phyloP scores from a whole-genome alignment of 2,329 filamentous ascomycete species.

The Dendrostoma leiphaemia region DNA sequence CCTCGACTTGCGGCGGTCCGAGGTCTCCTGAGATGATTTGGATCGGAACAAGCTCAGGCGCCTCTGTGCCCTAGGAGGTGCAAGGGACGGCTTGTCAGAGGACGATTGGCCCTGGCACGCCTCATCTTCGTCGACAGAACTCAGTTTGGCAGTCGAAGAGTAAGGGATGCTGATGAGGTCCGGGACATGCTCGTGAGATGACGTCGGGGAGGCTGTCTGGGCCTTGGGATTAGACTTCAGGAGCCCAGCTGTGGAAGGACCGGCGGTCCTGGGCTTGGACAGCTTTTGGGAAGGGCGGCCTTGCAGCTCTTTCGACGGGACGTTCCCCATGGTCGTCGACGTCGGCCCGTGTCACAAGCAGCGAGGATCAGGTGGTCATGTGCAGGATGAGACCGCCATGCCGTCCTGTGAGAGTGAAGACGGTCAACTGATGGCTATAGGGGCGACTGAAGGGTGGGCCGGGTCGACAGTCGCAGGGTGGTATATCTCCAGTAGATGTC shows the following conservation, averaged over 20 bases:
- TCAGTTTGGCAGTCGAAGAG: constrained; percentile 7
- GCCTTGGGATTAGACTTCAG: constrained; percentile 8
- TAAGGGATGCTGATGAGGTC: constrained; percentile 17
- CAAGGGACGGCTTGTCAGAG: constrained; percentile 10
- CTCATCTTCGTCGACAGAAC: not conserved
- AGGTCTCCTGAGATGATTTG: constrained; percentile 29
- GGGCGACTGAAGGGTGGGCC: constrained; percentile 7
- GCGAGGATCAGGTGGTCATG: constrained; percentile 12
- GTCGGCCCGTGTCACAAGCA: constrained; percentile 5
- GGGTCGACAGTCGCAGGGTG: not conserved
- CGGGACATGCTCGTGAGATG: not conserved
- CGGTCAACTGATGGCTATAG: not conserved
- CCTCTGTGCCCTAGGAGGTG: constrained; percentile 37
- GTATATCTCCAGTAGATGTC: not conserved
- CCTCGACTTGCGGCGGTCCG: constrained; percentile 21
- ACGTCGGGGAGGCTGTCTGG: not conserved
- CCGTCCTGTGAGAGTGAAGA: constrained; percentile 10
- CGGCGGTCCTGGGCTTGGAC: constrained; percentile 13
- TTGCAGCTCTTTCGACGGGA: constrained; percentile 16
- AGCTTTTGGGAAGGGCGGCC: constrained; percentile 16
- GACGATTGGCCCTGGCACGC: constrained; percentile 22
- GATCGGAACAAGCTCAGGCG: constrained; percentile 34
- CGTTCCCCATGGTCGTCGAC: constrained; percentile 16
- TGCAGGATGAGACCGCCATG: constrained; percentile 13
- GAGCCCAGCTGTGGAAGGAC: not conserved